Conservation (phyloP, 257 asterid species). For the Salvia rosmarinus region DNA sequence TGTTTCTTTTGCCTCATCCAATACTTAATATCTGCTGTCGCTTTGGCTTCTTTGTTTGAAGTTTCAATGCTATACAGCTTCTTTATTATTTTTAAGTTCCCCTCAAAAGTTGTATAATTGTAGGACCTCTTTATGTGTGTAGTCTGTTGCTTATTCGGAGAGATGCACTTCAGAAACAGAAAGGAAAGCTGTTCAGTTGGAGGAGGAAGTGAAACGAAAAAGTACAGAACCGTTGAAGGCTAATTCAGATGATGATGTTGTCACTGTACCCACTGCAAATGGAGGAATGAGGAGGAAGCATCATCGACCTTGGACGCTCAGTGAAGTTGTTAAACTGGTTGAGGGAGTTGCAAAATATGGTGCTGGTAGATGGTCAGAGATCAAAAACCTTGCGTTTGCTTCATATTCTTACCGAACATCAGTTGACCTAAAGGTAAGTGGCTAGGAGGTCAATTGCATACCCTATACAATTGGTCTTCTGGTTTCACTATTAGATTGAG, state of each 20-base stretch:
- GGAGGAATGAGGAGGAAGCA: conserved; percentile 91
- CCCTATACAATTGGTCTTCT: conserved; percentile 4
- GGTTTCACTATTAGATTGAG: background rate
- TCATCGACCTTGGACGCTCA: conserved; percentile 92
- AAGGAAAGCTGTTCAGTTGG: conserved; percentile 46
- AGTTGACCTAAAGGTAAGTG: conserved; percentile 88
- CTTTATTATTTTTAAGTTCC: background rate
- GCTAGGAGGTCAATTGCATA: conserved; percentile 9
- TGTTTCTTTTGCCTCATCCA: conserved; percentile 13
- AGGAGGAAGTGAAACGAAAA: conserved; percentile 49
- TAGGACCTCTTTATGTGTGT: conserved; percentile 36
- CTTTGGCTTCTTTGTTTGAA: conserved; percentile 24
- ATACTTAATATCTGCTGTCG: conserved; percentile 1
- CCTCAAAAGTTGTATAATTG: background rate
- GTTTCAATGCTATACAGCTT: conserved; percentile 15
- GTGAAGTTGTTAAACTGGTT: conserved; percentile 88
- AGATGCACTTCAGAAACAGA: conserved; percentile 44
- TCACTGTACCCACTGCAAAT: conserved; percentile 47
- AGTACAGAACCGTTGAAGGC: conserved; percentile 45
- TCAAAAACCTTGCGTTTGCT: conserved; percentile 82
- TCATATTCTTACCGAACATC: conserved; percentile 91
- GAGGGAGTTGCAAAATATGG: conserved; percentile 96
- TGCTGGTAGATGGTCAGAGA: conserved; percentile 99
- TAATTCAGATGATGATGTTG: conserved; percentile 60
- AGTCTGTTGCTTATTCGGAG: conserved; percentile 54